phyloP scores from a whole-genome alignment of 345 rosid species.

The Populus tremula region DNA sequence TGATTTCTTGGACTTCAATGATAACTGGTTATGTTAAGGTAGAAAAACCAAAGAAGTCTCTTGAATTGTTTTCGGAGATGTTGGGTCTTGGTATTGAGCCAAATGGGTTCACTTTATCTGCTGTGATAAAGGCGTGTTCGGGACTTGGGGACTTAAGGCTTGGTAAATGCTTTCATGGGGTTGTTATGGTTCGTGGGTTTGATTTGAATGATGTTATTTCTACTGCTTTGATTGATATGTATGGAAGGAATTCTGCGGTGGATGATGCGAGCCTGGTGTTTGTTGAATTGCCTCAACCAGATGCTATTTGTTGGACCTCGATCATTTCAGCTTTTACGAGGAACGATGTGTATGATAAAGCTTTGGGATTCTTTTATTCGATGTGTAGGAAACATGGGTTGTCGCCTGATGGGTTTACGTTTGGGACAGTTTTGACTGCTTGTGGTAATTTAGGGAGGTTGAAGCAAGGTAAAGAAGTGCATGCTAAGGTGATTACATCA shows the following conservation, averaged over 20 bases:
- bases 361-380: constrained; percentile 48
- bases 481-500: constrained; percentile 49
- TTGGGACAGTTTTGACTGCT: constrained; percentile 74
- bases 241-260: constrained; percentile 49
- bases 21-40: constrained; percentile 59
- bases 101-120: constrained; percentile 68
- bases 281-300: constrained; percentile 72
- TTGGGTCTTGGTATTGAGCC: constrained; percentile 59
- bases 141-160: constrained; percentile 46
- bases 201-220: constrained; percentile 51
- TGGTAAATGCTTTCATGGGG: constrained; percentile 71
- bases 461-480: constrained; percentile 79
- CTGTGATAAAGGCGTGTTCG: constrained; percentile 76
- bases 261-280: constrained; percentile 58
- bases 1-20: constrained; percentile 83
- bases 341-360: constrained; percentile 57
- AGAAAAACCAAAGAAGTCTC: constrained; percentile 46
- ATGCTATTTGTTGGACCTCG: constrained; percentile 77
- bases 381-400: constrained; percentile 52
- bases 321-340: constrained; percentile 61
- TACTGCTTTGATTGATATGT: constrained; percentile 66
- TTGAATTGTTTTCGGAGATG: constrained; percentile 69
- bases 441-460: constrained; percentile 68
- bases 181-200: constrained; percentile 55
- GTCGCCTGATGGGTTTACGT: constrained; percentile 62